Percentiles rank a stretch among this genome's conserved stretches.
phyloP scores from a whole-genome alignment of 2,329 filamentous ascomycete genomes.

The Alternaria sp. region DNA sequence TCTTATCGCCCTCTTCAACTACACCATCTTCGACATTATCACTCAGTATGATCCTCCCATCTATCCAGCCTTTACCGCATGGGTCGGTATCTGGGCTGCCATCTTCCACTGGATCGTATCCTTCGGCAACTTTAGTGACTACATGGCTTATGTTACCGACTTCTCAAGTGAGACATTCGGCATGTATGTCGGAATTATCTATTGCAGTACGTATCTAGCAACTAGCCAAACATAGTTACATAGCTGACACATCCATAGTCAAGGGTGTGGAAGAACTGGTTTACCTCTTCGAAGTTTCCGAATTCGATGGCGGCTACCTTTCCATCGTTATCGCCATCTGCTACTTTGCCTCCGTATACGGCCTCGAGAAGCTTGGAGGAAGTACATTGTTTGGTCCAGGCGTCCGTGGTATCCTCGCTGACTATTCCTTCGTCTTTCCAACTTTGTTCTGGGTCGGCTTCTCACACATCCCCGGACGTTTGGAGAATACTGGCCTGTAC shows the following conservation, averaged over 20 bases:
- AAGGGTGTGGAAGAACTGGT: constrained; percentile 66
- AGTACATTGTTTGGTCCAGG: constrained; percentile 56
- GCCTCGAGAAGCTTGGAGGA: constrained; percentile 59
- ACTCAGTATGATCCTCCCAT: constrained; percentile 57
- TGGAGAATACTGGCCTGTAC: constrained; percentile 53
- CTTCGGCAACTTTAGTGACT: constrained; percentile 63
- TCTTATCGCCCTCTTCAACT: constrained; percentile 61
- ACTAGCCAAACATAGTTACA: no score
- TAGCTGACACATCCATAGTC: constrained; percentile 45
- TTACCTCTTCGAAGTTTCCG: constrained; percentile 57
- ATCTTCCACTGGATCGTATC: constrained; percentile 66
- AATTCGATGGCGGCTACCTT: constrained; percentile 57
- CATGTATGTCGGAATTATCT: constrained; percentile 65
- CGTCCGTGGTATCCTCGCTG: constrained; percentile 58
- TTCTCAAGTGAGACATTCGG: constrained; percentile 64
- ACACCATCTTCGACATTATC: constrained; percentile 67
- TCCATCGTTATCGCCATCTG: constrained; percentile 61
- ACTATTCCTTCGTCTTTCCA: constrained; percentile 59
- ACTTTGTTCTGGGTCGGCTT: constrained; percentile 65
- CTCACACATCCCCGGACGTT: constrained; percentile 59
- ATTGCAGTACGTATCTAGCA: constrained; percentile 54
- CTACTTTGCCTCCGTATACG: constrained; percentile 61
- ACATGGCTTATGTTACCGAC: constrained; percentile 67
- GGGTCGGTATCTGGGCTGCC: constrained; percentile 65
- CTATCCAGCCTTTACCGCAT: constrained; percentile 64